phyloP scores from a whole-genome alignment of 1,139 yeast genomes.

The Geotrichum citri-aurantii region DNA sequence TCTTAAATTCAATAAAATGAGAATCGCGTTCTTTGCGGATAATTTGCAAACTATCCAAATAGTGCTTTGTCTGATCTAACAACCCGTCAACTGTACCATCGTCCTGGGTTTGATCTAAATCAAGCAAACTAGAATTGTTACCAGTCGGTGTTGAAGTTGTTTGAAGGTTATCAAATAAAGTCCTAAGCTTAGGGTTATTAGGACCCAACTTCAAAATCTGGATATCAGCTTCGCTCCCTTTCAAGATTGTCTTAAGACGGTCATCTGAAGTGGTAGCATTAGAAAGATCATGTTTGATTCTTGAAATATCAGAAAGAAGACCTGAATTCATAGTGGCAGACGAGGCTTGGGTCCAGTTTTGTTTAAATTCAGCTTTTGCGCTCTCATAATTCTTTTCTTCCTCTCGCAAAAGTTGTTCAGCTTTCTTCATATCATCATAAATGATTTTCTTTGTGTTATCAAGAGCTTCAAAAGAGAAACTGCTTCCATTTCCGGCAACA shows the following conservation, averaged over 20 bases:
- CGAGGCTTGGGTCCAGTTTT: slow-evolving; percentile 39
- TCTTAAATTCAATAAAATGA: slow-evolving; percentile 60
- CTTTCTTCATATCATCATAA: slow-evolving; percentile 33
- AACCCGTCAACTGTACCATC: slow-evolving; percentile 40
- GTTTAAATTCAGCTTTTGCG: slow-evolving; percentile 35
- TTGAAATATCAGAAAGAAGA: slow-evolving; percentile 48
- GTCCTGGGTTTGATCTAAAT: slow-evolving; percentile 49
- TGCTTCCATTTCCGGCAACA: neutral
- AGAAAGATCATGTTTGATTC: slow-evolving; percentile 57
- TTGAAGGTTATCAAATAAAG: slow-evolving; percentile 26
- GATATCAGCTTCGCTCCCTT: slow-evolving; percentile 37
- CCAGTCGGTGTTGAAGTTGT: slow-evolving; percentile 20
- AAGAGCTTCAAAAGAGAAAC: slow-evolving; percentile 12
- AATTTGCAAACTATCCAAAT: slow-evolving; percentile 42
- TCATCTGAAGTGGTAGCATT: slow-evolving; percentile 67
- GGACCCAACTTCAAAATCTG: slow-evolving; percentile 36
- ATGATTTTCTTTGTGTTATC: slow-evolving; percentile 23
- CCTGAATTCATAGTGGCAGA: slow-evolving; percentile 35
- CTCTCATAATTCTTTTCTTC: slow-evolving; percentile 38
- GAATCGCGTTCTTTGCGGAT: slow-evolving; percentile 56
- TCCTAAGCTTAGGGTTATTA: slow-evolving; percentile 28
- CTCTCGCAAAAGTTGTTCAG: slow-evolving; percentile 39
- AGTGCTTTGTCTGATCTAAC: slow-evolving; percentile 44
- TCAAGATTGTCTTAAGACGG: slow-evolving; percentile 44
- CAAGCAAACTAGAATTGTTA: slow-evolving; percentile 45